A percentile compares a stretch with the other conserved stretches of the same genome.
These are phyloP conservation scores for Microbotryomycetes sp. DNA, from an alignment of 1,284 basidiomycete species.

Conservation along the genomic window DNA sequence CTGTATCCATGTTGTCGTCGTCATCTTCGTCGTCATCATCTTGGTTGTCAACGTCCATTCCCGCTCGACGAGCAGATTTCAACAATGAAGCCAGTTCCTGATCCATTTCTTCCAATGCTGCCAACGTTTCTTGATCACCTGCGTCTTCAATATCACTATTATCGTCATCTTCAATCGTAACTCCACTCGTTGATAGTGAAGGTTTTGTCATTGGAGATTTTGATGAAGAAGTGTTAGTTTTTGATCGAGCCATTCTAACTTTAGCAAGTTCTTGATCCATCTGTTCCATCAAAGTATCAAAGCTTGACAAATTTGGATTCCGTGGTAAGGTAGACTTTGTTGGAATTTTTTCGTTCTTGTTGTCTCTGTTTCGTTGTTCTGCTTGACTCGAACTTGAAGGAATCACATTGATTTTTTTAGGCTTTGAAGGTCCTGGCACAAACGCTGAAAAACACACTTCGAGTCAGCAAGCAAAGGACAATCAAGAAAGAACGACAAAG, in stretches of 20 bases:
- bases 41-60: slow-evolving; percentile 39
- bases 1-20: slow-evolving; percentile 50
- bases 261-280: slow-evolving; percentile 76
- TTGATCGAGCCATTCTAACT: slow-evolving; percentile 26
- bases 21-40: slow-evolving; percentile 46
- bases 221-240: slow-evolving; percentile 2
- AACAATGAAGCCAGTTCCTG: slow-evolving; percentile 10
- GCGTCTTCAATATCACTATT: slow-evolving; percentile 37
- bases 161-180: not conserved
- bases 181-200: not conserved
- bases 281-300: slow-evolving; percentile 88
- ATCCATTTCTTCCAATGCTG: slow-evolving; percentile 15
- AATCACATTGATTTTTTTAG: slow-evolving; percentile 30
- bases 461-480: not conserved
- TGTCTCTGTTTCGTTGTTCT: not conserved
- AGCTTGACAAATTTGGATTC: slow-evolving; percentile 72
- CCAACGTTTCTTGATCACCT: slow-evolving; percentile 9
- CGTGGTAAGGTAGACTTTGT: slow-evolving; percentile 1
- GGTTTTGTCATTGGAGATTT: not conserved
- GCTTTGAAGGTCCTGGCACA: slow-evolving; percentile 49
- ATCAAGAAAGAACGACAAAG: not conserved
- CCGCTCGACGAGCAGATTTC: slow-evolving; percentile 9
- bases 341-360: not conserved
- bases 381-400: slow-evolving; percentile 10
- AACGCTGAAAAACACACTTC: slow-evolving; percentile 51